Evolutionary conservation across 805 yeast genomes (phyloP).

Genomic region (Deakozyma indianensis): DNA sequence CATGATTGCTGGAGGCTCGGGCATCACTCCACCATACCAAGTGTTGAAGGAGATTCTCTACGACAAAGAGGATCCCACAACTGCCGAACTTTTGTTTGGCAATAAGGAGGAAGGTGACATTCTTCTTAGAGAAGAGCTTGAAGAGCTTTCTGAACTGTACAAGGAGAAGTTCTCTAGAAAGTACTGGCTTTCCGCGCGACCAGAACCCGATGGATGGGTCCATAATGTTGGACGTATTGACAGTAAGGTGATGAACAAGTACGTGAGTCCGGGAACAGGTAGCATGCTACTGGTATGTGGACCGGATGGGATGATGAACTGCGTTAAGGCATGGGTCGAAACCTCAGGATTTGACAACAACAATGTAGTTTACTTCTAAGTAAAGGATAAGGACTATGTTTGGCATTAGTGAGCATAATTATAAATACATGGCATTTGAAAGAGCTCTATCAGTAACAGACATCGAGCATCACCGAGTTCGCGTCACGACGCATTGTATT

Average conservation of each 20-base stretch:
- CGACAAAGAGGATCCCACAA: conserved; percentile 31
- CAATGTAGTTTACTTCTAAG: conserved; percentile 7
- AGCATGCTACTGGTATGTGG: conserved; percentile 9
- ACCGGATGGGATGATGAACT: conserved; percentile 8
- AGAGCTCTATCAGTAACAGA: no score
- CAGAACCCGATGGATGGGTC: conserved; percentile 1
- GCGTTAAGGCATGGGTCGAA: conserved; percentile 6
- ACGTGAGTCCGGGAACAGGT: not conserved
- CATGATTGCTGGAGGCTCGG: conserved; percentile 43
- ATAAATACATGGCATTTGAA: no score
- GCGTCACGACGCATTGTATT: no score
- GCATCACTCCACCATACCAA: conserved; percentile 43
- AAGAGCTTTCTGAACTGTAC: conserved; percentile 23
- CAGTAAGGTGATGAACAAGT: conserved; percentile 1
- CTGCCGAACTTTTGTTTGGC: conserved; percentile 33
- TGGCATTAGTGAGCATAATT: no score
- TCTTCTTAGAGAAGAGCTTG: conserved; percentile 32
- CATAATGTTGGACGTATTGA: conserved; percentile 6
- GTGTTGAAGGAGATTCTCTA: conserved; percentile 32
- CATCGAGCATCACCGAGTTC: no score
- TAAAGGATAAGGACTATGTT: not conserved
- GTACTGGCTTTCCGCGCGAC: conserved; percentile 19
- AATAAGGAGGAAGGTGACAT: conserved; percentile 29
- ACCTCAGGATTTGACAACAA: not conserved
- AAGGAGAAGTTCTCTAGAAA: conserved; percentile 28